phyloP scores from a whole-genome alignment of 2,329 filamentous ascomycete genomes.

The Calonectria ilicicola region DNA sequence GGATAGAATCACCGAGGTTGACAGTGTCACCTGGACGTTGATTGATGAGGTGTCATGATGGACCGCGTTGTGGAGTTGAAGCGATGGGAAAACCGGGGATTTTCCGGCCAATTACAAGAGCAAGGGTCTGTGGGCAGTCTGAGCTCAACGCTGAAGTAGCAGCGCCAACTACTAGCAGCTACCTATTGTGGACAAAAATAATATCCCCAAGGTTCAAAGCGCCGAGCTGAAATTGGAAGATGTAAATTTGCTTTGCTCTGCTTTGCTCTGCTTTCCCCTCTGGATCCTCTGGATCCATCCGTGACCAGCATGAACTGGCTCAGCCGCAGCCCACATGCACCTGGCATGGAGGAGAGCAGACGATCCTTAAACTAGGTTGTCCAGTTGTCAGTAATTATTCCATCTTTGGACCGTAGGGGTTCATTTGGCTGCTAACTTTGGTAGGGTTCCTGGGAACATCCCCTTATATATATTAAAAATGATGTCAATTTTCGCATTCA shows the following conservation, averaged over 20 bases:
- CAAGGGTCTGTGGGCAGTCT: not conserved
- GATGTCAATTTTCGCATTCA: conserved; percentile 20
- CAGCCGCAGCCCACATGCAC: not conserved
- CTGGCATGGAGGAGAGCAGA: not conserved
- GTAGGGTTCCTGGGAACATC: conserved; percentile 31
- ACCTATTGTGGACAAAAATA: conserved; percentile 14
- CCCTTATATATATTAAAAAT: conserved; percentile 19
- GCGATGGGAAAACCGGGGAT: conserved; percentile 32
- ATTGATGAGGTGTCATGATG: conserved; percentile 48
- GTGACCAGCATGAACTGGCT: not conserved
- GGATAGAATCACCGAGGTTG: conserved; percentile 23
- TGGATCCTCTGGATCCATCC: not conserved
- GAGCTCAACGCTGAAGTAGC: not conserved
- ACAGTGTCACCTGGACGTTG: conserved; percentile 30
- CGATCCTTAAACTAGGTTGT: not conserved
- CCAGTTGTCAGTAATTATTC: conserved; percentile 1
- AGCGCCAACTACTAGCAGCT: not conserved
- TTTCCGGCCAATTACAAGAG: conserved; percentile 32
- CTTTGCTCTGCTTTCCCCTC: not conserved
- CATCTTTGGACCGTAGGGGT: not conserved
- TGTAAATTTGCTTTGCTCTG: not conserved
- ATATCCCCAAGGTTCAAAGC: conserved; percentile 1
- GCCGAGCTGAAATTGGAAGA: not conserved
- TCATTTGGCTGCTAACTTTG: not conserved
- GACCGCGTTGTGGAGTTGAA: conserved; percentile 35